Percentiles rank a stretch among this genome's conserved stretches.
Evolutionary conservation across 345 rosid species (phyloP).

Genomic region (Luvunga scandens): DNA sequence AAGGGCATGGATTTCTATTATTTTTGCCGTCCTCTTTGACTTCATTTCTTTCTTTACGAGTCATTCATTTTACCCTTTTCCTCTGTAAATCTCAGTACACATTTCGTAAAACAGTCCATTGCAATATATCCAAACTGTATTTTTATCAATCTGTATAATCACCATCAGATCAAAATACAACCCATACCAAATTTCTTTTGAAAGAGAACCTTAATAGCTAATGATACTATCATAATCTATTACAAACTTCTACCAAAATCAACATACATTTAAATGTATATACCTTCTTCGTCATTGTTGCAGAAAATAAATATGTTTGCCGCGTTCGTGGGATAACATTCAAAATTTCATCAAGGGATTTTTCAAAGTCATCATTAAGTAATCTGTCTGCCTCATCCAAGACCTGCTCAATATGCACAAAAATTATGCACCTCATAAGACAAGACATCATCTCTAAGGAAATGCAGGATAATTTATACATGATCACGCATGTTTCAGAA

Average conservation of each 20-base stretch:
- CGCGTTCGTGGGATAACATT: constrained; percentile 66
- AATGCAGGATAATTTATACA: not conserved
- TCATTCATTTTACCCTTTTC: not conserved
- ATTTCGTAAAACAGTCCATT: not conserved
- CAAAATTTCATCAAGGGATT: constrained; percentile 76
- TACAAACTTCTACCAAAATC: not conserved
- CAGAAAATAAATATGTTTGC: constrained; percentile 86
- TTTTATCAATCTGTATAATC: not conserved
- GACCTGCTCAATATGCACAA: constrained; percentile 48
- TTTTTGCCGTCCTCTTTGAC: not conserved
- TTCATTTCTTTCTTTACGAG: not conserved
- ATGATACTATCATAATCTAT: not conserved
- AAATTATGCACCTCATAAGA: not conserved
- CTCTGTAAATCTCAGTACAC: not conserved
- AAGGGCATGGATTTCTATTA: not conserved
- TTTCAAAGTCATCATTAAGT: constrained; percentile 93
- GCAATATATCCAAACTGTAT: not conserved
- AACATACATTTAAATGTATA: not conserved
- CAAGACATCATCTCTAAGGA: not conserved
- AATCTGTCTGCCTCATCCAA: constrained; percentile 96
- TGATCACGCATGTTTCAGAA: too few species aligned
- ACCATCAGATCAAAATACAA: not conserved
- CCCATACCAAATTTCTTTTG: not conserved
- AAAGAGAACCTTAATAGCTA: not conserved
- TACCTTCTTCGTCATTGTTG: constrained; percentile 98